Conservation (phyloP, 345 rosid genomes). For the Citrus inodora region DNA sequence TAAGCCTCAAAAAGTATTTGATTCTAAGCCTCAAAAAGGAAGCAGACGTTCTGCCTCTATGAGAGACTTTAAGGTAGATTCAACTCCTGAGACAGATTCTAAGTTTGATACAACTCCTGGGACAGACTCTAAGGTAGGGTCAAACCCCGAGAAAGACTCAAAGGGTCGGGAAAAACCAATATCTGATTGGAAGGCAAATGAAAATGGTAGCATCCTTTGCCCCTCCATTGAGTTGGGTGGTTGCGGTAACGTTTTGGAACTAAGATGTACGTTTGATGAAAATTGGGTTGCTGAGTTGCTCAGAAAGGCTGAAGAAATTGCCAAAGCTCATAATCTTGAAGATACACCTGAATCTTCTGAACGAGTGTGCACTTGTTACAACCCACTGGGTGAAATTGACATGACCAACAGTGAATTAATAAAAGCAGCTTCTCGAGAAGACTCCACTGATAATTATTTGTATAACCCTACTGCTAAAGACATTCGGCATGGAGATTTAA, state of each 20-base stretch:
- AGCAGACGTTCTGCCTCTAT: not conserved
- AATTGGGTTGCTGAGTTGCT: slow-evolving; percentile 35
- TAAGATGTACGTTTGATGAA: slow-evolving; percentile 28
- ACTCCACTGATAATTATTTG: slow-evolving; percentile 45
- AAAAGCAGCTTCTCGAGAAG: slow-evolving; percentile 43
- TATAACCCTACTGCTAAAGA: slow-evolving; percentile 41
- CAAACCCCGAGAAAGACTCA: not conserved
- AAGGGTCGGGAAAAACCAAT: not conserved
- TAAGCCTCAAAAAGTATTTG: too few relatives aligned
- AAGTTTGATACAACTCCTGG: not conserved
- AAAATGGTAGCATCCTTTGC: slow-evolving; percentile 39
- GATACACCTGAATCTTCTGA: not conserved
- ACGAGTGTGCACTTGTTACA: slow-evolving; percentile 34
- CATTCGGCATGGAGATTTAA: slow-evolving; percentile 31
- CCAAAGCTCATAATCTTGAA: not conserved
- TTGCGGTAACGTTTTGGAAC: slow-evolving; percentile 34
- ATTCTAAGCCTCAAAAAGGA: not conserved
- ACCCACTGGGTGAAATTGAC: slow-evolving; percentile 16
- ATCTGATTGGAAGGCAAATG: slow-evolving; percentile 38
- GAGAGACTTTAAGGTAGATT: not conserved
- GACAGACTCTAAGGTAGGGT: not conserved
- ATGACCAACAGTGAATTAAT: slow-evolving; percentile 6
- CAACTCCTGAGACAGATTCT: not conserved
- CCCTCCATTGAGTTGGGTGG: slow-evolving; percentile 28
- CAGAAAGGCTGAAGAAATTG: slow-evolving; percentile 32